These are phyloP conservation scores for Monascus purpureus DNA, from an alignment of 495 filamentous ascomycete species.

Conservation along the genomic window DNA sequence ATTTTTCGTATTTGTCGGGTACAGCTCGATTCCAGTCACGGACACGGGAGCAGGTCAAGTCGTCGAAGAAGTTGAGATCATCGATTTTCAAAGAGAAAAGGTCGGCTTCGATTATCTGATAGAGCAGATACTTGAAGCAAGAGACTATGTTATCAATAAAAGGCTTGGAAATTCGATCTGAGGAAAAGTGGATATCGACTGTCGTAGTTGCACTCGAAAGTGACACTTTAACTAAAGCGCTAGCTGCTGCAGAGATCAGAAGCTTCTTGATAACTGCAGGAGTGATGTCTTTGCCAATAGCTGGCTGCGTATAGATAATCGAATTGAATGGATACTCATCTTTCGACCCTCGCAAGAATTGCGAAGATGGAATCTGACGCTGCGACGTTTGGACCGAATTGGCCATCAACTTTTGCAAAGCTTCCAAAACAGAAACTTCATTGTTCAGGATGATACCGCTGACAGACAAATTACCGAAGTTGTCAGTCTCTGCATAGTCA, in stretches of 20 bases:
- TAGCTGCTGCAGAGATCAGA: too few species aligned
- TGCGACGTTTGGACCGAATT: conserved; percentile 20
- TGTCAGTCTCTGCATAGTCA: too few species aligned
- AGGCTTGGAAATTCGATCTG: conserved; percentile 17
- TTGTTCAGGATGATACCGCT: conserved; percentile 24
- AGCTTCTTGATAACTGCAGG: too few species aligned
- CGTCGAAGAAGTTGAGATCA: conserved; percentile 17
- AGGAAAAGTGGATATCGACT: conserved; percentile 27
- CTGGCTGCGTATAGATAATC: too few species aligned
- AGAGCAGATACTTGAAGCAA: conserved; percentile 24
- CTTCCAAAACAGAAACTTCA: conserved; percentile 16
- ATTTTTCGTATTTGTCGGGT: conserved; percentile 21
- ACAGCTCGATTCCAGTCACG: conserved; percentile 22
- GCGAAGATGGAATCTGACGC: conserved; percentile 22
- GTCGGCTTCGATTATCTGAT: conserved; percentile 10
- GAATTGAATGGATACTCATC: too few species aligned
- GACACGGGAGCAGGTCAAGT: conserved; percentile 15
- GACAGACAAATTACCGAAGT: too few species aligned
- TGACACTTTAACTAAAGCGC: too few species aligned
- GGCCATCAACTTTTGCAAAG: conserved; percentile 20
- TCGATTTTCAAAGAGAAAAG: conserved; percentile 7
- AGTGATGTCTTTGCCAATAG: too few species aligned
- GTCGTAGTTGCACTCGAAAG: conserved; percentile 20
- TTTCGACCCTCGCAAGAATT: conserved; percentile 28
- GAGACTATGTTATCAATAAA: conserved; percentile 24